Conservation (phyloP, 106 monocot species). For the Alisma plantagoaquatica region DNA sequence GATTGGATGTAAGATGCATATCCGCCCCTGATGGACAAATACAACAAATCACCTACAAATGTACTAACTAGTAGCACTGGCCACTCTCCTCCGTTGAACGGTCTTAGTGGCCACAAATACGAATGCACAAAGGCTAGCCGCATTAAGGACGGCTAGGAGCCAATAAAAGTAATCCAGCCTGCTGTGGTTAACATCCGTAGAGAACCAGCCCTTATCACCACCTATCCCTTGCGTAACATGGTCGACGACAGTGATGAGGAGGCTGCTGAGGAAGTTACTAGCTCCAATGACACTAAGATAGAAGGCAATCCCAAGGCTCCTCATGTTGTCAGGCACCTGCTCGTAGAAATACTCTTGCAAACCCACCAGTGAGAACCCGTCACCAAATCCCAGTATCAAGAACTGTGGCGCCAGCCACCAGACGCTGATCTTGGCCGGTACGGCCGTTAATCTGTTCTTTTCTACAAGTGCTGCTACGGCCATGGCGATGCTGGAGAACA, state of each 20-base stretch:
- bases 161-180: constrained; percentile 45
- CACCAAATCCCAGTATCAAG: constrained; percentile 44
- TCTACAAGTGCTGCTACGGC: constrained; percentile 32
- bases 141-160: too few relatives aligned
- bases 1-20: too few relatives aligned
- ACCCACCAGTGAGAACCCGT: constrained; percentile 54
- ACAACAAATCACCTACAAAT: too few relatives aligned
- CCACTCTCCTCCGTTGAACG: too few relatives aligned
- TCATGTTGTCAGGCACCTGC: constrained; percentile 63
- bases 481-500: constrained; percentile 30
- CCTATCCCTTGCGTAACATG: constrained; percentile 11
- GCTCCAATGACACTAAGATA: constrained; percentile 51
- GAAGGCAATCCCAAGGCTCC: constrained; percentile 56
- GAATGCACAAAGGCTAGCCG: constrained; percentile 26
- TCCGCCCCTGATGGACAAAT: too few relatives aligned
- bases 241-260: constrained; percentile 40
- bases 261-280: constrained; percentile 38
- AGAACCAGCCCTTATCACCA: constrained; percentile 33
- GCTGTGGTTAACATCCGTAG: constrained; percentile 38
- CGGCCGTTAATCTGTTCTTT: constrained; percentile 12
- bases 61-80: too few relatives aligned
- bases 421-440: constrained; percentile 20
- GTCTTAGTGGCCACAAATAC: constrained; percentile 29
- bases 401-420: constrained; percentile 65
- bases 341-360: constrained; percentile 71